phyloP scores from a whole-genome alignment of 768 basidiomycete species.

The Lactarius tabidus region DNA sequence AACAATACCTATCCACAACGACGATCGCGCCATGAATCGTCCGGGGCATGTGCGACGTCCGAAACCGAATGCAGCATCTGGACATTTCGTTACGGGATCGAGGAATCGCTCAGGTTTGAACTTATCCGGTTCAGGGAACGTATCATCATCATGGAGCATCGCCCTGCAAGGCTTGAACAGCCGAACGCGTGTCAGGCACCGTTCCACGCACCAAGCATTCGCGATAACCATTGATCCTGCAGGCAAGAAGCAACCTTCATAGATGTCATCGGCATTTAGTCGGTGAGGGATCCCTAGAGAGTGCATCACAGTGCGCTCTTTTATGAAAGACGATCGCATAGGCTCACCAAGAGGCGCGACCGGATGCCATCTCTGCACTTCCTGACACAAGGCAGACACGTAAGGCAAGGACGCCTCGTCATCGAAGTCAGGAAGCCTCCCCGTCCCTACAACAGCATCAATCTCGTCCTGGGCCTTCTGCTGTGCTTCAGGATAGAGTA shows the following conservation, averaged over 20 bases:
- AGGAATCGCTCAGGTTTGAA: conserved; percentile 40
- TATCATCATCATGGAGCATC: conserved; percentile 33
- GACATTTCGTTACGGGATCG: conserved; percentile 1
- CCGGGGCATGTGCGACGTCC: conserved; percentile 31
- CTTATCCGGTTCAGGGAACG: conserved; percentile 35
- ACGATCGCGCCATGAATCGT: conserved; percentile 22
- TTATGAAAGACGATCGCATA: not conserved
- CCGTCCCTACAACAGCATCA: conserved; percentile 31
- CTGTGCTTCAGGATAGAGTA: conserved; percentile 32
- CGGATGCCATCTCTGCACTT: conserved; percentile 32
- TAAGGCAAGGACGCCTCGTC: conserved; percentile 31
- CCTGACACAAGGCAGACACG: conserved; percentile 28
- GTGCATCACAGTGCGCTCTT: not conserved
- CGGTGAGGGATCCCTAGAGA: conserved; percentile 16
- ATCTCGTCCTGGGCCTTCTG: conserved; percentile 32
- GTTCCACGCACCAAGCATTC: conserved; percentile 6
- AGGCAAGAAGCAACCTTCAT: conserved; percentile 24
- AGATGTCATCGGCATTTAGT: conserved; percentile 18
- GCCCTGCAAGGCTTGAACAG: conserved; percentile 24
- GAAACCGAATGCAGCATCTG: conserved; percentile 11
- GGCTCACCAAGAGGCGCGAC: conserved; percentile 30
- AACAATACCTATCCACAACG: conserved; percentile 20
- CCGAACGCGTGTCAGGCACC: not conserved
- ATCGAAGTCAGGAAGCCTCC: conserved; percentile 29
- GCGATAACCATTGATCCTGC: conserved; percentile 7